Base-by-base conservation (phyloP, 2,329 filamentous ascomycete species). In the Chaetomiaceae sp. region DNA sequence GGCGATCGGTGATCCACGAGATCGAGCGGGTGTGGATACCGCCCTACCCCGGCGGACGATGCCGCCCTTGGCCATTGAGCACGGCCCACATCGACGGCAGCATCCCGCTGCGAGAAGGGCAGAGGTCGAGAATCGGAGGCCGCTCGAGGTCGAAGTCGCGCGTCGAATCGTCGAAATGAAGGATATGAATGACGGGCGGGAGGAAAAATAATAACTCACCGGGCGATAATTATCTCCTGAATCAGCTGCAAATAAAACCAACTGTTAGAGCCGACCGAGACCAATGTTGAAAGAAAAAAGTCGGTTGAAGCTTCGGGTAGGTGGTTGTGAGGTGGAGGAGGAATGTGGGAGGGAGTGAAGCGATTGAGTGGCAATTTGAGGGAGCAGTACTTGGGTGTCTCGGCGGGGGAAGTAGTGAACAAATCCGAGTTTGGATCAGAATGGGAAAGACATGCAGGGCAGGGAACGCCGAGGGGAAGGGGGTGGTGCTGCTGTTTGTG, bases 151-250 rank as follows among this genome's bases (percentile, higher is more conserved):
- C 11, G 47, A 20, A 12, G 22, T 31, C 20, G 31, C 45, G 7
- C 23, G 19, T n/a, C 20, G n/a, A 15, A 27, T 25, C 8, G 42
- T 27, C 6, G 20, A 25, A 46, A 22, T 27, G 40, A 36, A 37
- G 39, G 27, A 53, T 58, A 59, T 51, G 50, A 52, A 63, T 53
- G 27, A n/a, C n/a, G n/a, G n/a, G n/a, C n/a, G n/a, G n/a, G n/a
- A n/a, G n/a, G n/a, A n/a, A 12, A 47, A 51, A 48, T 51, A 59
- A 59, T 42, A 45, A 78, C 77, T 79, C 71, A 80, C 80, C 66
- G 80, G 78, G 69, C 80, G 79, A 70, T 83, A 83, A 60, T 72
- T 83, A 66, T 83, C 80, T 70, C 77, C 77, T 64, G 78, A 76
- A 65, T 83, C 80, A 69, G 80, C 80, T 83, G 70, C 65, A 70